phyloP scores from a whole-genome alignment of 2,329 filamentous ascomycete species.

The Xylogone sp. region DNA sequence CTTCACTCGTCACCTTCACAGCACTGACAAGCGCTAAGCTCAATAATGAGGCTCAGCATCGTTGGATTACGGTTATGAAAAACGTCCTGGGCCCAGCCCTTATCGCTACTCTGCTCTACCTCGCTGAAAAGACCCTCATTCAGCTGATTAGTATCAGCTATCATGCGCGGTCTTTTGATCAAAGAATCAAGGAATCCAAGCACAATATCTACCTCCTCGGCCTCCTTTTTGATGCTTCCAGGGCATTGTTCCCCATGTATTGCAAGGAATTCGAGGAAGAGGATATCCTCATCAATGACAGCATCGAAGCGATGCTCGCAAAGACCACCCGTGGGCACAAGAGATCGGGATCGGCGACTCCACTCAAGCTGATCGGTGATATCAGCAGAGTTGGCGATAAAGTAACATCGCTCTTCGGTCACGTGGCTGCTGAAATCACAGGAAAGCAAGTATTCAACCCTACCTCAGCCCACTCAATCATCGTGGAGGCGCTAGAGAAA shows the following conservation, averaged over 20 bases:
- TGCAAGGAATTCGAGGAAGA: conserved; percentile 88
- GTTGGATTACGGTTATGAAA: conserved; percentile 56
- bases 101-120: conserved; percentile 65
- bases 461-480: conserved; percentile 83
- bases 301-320: conserved; percentile 64
- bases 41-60: conserved; percentile 12
- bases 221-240: conserved; percentile 85
- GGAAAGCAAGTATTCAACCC: conserved; percentile 95
- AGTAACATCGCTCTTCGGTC: conserved; percentile 87
- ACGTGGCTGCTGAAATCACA: conserved; percentile 90
- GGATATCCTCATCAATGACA: conserved; percentile 87
- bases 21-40: conserved; percentile 40
- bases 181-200: conserved; percentile 85
- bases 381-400: conserved; percentile 86
- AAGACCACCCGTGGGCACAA: conserved; percentile 47
- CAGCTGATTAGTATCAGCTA: conserved; percentile 84
- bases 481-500: conserved; percentile 85
- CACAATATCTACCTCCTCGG: conserved; percentile 77
- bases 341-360: conserved; percentile 62
- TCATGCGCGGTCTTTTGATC: conserved; percentile 78
- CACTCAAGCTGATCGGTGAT: conserved; percentile 41
- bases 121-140: conserved; percentile 74
- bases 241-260: conserved; percentile 86
- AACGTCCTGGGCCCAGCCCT: conserved; percentile 65
- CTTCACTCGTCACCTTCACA: conserved; percentile 59